phyloP scores from a whole-genome alignment of 805 yeast genomes.

The Tetrapisispora fleetii region DNA sequence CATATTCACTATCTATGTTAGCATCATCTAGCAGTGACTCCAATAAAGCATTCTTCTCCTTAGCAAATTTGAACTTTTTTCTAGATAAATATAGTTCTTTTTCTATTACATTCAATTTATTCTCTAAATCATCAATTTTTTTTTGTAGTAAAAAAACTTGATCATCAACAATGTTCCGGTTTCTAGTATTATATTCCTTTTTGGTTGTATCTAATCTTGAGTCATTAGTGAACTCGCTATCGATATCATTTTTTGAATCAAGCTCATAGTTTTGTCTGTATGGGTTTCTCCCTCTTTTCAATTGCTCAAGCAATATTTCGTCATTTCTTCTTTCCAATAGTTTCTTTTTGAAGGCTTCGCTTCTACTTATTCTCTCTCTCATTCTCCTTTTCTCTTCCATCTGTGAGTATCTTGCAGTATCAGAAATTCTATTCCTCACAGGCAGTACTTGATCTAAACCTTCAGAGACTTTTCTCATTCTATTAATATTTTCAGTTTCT shows the following conservation, averaged over 20 bases:
- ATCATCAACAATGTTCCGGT: slow-evolving; percentile 9
- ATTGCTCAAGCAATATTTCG: slow-evolving; percentile 17
- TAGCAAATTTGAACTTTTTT: slow-evolving; percentile 22
- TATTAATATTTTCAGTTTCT: slow-evolving; percentile 13
- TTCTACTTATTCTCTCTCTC: slow-evolving; percentile 18
- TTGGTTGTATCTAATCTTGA: background rate
- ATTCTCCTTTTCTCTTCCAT: slow-evolving; percentile 4
- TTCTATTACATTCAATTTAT: slow-evolving; percentile 5
- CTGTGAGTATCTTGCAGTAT: background rate
- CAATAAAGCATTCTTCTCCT: slow-evolving; percentile 23
- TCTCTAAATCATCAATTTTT: slow-evolving; percentile 9
- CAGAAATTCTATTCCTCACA: slow-evolving; percentile 1
- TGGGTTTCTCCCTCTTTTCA: slow-evolving; percentile 8
- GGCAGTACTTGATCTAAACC: slow-evolving; percentile 6
- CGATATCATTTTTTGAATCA: background rate
- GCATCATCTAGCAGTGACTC: slow-evolving; percentile 27
- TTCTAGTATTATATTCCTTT: background rate
- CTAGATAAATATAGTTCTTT: slow-evolving; percentile 15
- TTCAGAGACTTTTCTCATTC: slow-evolving; percentile 15
- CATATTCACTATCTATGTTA: slow-evolving; percentile 24
- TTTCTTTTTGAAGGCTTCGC: slow-evolving; percentile 23
- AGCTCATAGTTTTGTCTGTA: background rate
- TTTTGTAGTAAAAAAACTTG: slow-evolving; percentile 12
- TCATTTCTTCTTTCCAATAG: slow-evolving; percentile 23
- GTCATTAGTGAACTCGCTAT: background rate